Evolutionary conservation across 352 stramenopile genomes (phyloP).

Genomic region (Phytophthora vignae): DNA sequence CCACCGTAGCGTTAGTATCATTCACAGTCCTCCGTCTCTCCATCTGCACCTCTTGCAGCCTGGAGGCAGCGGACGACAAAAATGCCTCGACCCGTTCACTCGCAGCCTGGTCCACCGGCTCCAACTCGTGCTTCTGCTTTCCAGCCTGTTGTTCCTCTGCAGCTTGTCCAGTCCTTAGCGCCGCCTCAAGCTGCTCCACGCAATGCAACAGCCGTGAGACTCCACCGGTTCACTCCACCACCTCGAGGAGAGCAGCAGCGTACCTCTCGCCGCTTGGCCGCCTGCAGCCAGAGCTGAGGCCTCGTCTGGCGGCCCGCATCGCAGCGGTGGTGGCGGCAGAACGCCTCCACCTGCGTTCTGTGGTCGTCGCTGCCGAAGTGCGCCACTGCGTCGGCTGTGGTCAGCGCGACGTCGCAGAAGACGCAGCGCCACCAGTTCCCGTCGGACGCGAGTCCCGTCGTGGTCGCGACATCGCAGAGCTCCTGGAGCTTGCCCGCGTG

Average conservation of each 20-base stretch:
- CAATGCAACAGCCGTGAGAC: slow-evolving; percentile 19
- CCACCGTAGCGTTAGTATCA: neutral
- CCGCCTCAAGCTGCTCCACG: slow-evolving; percentile 23
- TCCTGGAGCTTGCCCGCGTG: slow-evolving; percentile 36
- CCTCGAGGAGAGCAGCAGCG: slow-evolving; percentile 1
- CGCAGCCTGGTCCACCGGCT: slow-evolving; percentile 3
- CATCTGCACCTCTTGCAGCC: slow-evolving; percentile 40
- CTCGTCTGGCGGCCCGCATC: slow-evolving; percentile 52
- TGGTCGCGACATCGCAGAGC: slow-evolving; percentile 30
- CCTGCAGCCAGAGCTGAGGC: slow-evolving; percentile 46
- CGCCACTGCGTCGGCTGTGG: slow-evolving; percentile 34
- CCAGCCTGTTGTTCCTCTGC: neutral
- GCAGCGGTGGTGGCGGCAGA: slow-evolving; percentile 67
- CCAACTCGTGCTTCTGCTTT: slow-evolving; percentile 4
- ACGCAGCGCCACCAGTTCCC: slow-evolving; percentile 40
- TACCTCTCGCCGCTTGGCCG: slow-evolving; percentile 40
- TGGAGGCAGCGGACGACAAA: slow-evolving; percentile 46
- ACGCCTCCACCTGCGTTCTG: slow-evolving; percentile 46
- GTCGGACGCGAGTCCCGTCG: neutral
- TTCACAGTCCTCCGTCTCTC: slow-evolving; percentile 6
- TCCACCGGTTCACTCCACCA: neutral
- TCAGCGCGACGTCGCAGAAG: slow-evolving; percentile 46
- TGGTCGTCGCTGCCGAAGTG: slow-evolving; percentile 55
- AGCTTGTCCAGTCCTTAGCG: slow-evolving; percentile 2
- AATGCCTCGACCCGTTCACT: slow-evolving; percentile 42